Evolutionary conservation across 2,329 filamentous ascomycete species (phyloP), one percentile per base, ranked within the genome.

Genomic region (Graphiopsis chlorocephala): DNA sequence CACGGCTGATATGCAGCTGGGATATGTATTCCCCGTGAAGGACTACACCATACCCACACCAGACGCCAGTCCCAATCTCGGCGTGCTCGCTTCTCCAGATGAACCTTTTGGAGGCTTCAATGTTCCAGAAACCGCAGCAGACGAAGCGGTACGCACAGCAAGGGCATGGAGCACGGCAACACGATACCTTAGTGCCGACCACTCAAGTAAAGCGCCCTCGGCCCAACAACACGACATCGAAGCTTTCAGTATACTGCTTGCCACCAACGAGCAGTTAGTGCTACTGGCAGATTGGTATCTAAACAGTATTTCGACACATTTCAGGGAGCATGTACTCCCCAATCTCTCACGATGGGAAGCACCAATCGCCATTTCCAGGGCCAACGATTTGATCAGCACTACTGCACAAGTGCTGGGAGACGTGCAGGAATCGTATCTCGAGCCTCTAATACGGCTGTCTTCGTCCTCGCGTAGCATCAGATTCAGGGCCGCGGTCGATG

Each of bases 141-240:
- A 77, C 53, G 76, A 77, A 47, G 70, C 73, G 14, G 69, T 78
- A 23, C 74, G 73, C 65, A 74, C 77, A 61, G 78, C 75, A 53
- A 70, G 75, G 55, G 78, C 78, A n/a, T 82, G 81, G 81, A 82
- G 78, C 65, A 77, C 74, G 25, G 79, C 78, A n/a, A 82, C 80
- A 2, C 72, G 79, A 42, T 80, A 78, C 62, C 67, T 82, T 12
- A 53, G 28, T 33, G 20, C 35, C 25, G 52, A 42, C 23, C 57
- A 66, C 11, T 26, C 65, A 35, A 66, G 60, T 31, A 15, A 56
- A 3, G 50, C 52, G 42, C 23, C 42, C 29, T n/a, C 20, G 23
- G 45, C 63, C n/a, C 52, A 25, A 8, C 42, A 58, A 53, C 52
- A 61, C 28, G 64, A 64, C 14, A 57, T 61, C 25, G 63, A 56